Evolutionary conservation across 345 rosid genomes (phyloP).

Genomic region (Salix brachista): DNA sequence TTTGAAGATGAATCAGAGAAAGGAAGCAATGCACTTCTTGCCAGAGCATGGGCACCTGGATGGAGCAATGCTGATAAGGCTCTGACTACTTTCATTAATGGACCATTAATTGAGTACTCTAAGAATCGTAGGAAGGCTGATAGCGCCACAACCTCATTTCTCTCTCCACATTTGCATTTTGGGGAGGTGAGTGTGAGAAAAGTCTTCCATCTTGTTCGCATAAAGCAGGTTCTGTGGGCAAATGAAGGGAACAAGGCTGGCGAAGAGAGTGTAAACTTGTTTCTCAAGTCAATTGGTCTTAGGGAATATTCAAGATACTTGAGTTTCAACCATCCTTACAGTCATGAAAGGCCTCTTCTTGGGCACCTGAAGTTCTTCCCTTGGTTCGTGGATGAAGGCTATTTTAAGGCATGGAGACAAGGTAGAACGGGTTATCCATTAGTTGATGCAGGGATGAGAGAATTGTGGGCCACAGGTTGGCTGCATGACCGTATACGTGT

Average conservation of each 20-base stretch:
- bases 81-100: slow-evolving; percentile 76
- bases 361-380: slow-evolving; percentile 94
- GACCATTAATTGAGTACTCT: slow-evolving; percentile 83
- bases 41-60: slow-evolving; percentile 98
- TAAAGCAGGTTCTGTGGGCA: slow-evolving; percentile 90
- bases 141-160: slow-evolving; percentile 93
- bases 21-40: slow-evolving; percentile 94
- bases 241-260: slow-evolving; percentile 91
- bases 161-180: slow-evolving; percentile 94
- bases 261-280: slow-evolving; percentile 89
- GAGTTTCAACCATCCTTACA: slow-evolving; percentile 91
- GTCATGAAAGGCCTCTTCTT: slow-evolving; percentile 89
- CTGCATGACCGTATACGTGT: slow-evolving; percentile 92
- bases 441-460: slow-evolving; percentile 99
- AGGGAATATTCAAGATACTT: slow-evolving; percentile 90
- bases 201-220: slow-evolving; percentile 86
- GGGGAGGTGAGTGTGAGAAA: slow-evolving; percentile 98
- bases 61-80: slow-evolving; percentile 95
- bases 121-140: slow-evolving; percentile 89
- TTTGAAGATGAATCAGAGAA: slow-evolving; percentile 93
- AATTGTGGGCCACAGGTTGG: slow-evolving; percentile 98
- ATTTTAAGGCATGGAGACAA: slow-evolving; percentile 98
- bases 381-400: slow-evolving; percentile 78
- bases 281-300: slow-evolving; percentile 92
- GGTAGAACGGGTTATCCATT: slow-evolving; percentile 96